These are phyloP conservation scores for Plasmodium knowlesi DNA, from an alignment of 169 alveolate species.

Conservation along the genomic window DNA sequence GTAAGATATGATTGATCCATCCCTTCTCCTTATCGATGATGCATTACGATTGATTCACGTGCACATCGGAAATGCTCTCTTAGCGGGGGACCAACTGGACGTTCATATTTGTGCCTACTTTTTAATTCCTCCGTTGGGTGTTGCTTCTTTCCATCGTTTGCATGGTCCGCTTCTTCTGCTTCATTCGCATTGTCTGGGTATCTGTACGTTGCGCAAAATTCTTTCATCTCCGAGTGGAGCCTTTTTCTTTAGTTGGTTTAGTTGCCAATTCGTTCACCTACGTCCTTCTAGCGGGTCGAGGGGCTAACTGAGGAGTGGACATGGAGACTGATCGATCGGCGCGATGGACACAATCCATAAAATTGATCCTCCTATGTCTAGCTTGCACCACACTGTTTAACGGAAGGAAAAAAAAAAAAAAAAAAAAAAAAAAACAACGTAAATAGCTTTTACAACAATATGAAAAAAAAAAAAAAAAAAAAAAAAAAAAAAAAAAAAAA, in stretches of 20 bases:
- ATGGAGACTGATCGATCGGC: too few species aligned
- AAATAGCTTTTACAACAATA: too few species aligned
- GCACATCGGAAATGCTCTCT: not conserved
- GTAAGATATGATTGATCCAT: not conserved
- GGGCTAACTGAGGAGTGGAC: too few species aligned
- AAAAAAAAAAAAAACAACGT: slow-evolving; percentile 1
- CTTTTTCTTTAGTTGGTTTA: not conserved
- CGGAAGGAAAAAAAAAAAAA: not conserved
- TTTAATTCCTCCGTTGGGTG: not conserved
- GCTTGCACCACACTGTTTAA: not conserved
- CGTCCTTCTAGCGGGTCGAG: not conserved
- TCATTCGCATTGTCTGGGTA: not conserved
- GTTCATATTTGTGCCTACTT: not conserved
- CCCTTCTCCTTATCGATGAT: not conserved
- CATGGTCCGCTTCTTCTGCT: too few species aligned
- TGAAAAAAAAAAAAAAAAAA: too few species aligned
- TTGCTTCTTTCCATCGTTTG: not conserved
- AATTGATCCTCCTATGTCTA: not conserved
- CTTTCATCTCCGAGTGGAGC: not conserved
- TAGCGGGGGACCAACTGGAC: not conserved
- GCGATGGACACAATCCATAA: too few species aligned
- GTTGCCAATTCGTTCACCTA: not conserved
- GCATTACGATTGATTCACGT: not conserved
- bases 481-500: too few species aligned
- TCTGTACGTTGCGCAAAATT: not conserved